Percentiles rank a stretch among this genome's conserved stretches.
phyloP scores from a whole-genome alignment of 805 yeast genomes.

The Candida krabiensis region DNA sequence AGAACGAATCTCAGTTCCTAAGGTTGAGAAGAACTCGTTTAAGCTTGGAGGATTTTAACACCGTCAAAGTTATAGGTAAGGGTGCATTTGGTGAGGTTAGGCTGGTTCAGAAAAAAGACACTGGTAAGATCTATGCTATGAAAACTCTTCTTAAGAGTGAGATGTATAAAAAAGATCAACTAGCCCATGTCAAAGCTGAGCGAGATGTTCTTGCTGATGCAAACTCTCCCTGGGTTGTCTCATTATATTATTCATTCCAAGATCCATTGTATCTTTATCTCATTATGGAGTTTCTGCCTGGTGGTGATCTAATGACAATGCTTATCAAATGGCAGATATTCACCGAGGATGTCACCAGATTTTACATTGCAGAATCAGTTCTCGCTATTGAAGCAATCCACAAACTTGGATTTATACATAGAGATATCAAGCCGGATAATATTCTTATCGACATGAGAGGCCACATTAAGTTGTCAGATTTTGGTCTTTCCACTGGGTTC shows the following conservation, averaged over 20 bases:
- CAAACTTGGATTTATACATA: constrained; percentile 89
- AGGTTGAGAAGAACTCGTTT: constrained; percentile 83
- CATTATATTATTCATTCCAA: constrained; percentile 79
- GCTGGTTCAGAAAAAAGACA: constrained; percentile 87
- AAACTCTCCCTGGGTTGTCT: constrained; percentile 87
- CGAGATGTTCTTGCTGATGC: constrained; percentile 92
- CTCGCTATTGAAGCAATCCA: constrained; percentile 93
- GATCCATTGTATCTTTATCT: constrained; percentile 72
- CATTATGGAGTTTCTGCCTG: constrained; percentile 81
- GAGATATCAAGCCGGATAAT: constrained; percentile 98
- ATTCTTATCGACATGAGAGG: constrained; percentile 65
- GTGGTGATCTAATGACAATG: constrained; percentile 93
- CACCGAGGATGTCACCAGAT: constrained; percentile 88
- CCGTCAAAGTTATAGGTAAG: constrained; percentile 89
- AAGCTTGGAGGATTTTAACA: constrained; percentile 78
- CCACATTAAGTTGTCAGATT: constrained; percentile 67
- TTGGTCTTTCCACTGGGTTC: constrained; percentile 86
- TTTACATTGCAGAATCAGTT: constrained; percentile 95
- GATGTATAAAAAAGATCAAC: constrained; percentile 91
- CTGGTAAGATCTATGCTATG: constrained; percentile 93
- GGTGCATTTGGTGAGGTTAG: constrained; percentile 99
- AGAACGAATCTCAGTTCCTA: constrained; percentile 83
- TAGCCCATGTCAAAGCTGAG: constrained; percentile 94
- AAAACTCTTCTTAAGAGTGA: constrained; percentile 86
- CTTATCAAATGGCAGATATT: constrained; percentile 91